Base-by-base conservation (phyloP, 2,329 filamentous ascomycete genomes). In the Fusarium brevicatenulatum region DNA sequence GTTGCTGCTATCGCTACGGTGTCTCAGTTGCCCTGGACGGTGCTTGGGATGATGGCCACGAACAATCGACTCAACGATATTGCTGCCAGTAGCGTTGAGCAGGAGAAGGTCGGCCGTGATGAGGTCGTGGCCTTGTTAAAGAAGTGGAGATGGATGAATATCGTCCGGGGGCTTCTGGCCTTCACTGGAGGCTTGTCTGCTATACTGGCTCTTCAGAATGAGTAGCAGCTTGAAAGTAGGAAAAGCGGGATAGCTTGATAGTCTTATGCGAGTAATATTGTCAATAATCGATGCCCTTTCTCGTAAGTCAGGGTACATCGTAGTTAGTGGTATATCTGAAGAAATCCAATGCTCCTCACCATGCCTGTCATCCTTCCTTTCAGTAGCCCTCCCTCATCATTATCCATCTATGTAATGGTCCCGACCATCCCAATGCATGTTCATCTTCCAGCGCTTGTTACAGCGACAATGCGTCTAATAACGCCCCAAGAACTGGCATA, bases 111-210 rank as follows among this genome's bases (percentile, higher is more conserved):
- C 5, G 57, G 42, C 12, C 42, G 32, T n/a, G 64, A 74, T 4
- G 71, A 74, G 23, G 63, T 73, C 2, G 56, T 69, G 5, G 44
- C 16, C 15, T 49, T 74, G 57, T 23, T 74, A 49, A 72, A 66
- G 59, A 62, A 63, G 4, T 74, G 71, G 71, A 58, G 60, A 37
- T 74, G 71, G 64, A 74, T 74, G 71, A 74, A 74, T 25, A 72
- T 74, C 15, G 64, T 74, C 1, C 43, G 71, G 19, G 71, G 71
- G 11, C 43, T 62, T 52, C 44, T 74, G 49, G 71, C 71, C 9
- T 66, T 74, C 25, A 28, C 57, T 8, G 71, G 71, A 47, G 71
- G 71, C 1, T 16, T 73, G n/a, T 52, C 70, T 43, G 70, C 59
- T 58, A 40, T 74, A 39, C 65, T 59, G 30, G 71, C 67, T n/a